phyloP scores from a whole-genome alignment of 1,284 basidiomycete species.

The Paramarasmius palmivorus region DNA sequence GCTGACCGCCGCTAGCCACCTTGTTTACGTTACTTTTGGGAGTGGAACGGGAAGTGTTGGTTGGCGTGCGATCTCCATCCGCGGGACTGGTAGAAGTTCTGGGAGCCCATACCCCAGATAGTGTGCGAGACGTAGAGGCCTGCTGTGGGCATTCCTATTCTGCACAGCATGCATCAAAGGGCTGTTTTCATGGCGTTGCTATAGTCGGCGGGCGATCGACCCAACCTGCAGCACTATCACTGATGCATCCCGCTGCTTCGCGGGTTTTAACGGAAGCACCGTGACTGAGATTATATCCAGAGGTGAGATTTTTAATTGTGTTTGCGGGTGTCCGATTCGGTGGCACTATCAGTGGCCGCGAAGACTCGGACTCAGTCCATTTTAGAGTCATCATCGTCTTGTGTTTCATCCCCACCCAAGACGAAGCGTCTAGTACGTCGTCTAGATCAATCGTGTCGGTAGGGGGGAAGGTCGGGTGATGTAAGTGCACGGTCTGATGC shows the following conservation, averaged over 20 bases:
- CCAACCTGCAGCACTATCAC: conserved; percentile 37
- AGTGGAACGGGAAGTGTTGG: conserved; percentile 23
- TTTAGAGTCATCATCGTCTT: conserved; percentile 19
- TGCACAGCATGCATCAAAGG: conserved; percentile 60
- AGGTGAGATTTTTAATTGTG: conserved; percentile 45
- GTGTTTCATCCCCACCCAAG: conserved; percentile 44
- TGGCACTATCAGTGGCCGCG: not conserved
- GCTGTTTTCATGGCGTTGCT: conserved; percentile 48
- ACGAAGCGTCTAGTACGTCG: conserved; percentile 76
- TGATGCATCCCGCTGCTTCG: conserved; percentile 33
- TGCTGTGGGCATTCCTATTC: conserved; percentile 31
- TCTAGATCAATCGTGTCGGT: conserved; percentile 65
- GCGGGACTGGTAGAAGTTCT: conserved; percentile 50
- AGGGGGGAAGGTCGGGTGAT: conserved; percentile 36
- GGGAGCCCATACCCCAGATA: conserved; percentile 39
- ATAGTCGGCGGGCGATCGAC: conserved; percentile 33
- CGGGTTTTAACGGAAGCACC: conserved; percentile 70
- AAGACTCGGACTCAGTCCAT: conserved; percentile 13
- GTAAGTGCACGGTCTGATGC: conserved; percentile 29
- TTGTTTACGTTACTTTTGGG: conserved; percentile 16
- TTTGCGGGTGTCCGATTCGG: conserved; percentile 25
- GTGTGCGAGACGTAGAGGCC: conserved; percentile 21
- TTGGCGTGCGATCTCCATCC: conserved; percentile 61
- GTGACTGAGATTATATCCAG: conserved; percentile 77
- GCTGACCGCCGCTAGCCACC: conserved; percentile 30